phyloP scores from a whole-genome alignment of 768 basidiomycete genomes.

The Naganishia randhawae region DNA sequence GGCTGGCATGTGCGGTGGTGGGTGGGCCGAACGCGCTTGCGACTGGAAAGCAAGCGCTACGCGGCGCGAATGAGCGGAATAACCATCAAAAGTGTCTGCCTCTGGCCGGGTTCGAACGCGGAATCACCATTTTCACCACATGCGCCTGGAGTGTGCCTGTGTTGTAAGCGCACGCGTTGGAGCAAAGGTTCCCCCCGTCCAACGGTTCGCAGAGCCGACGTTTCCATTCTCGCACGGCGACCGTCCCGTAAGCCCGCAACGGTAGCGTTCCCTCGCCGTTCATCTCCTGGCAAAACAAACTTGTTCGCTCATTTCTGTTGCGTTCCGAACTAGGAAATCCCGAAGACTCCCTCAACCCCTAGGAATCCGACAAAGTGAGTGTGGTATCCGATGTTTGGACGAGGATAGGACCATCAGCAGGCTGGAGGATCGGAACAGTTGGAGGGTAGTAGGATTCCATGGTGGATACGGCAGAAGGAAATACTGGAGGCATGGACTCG shows the following conservation, averaged over 20 bases:
- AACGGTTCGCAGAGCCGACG: neutral
- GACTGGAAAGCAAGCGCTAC: neutral
- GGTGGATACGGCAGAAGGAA: neutral
- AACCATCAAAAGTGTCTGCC: neutral
- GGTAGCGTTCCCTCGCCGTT: constrained; percentile 3
- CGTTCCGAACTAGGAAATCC: neutral
- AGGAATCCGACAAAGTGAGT: constrained; percentile 25
- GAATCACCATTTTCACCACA: neutral
- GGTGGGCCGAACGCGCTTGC: neutral
- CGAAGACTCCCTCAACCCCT: constrained; percentile 24
- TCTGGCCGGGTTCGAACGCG: neutral
- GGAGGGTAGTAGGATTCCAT: neutral
- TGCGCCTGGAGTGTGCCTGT: neutral
- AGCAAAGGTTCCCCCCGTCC: neutral
- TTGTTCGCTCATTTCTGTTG: neutral
- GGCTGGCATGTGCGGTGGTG: neutral
- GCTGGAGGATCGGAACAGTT: neutral
- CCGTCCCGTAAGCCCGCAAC: neutral
- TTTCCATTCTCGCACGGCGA: neutral
- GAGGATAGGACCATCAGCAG: neutral
- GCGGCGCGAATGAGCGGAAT: too few species aligned
- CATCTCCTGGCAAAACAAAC: constrained; percentile 10
- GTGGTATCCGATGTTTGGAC: neutral
- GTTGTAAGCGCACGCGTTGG: neutral
- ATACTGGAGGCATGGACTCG: neutral